Conservation (phyloP, 1,284 basidiomycete species). For the Chalciporus sp. region DNA sequence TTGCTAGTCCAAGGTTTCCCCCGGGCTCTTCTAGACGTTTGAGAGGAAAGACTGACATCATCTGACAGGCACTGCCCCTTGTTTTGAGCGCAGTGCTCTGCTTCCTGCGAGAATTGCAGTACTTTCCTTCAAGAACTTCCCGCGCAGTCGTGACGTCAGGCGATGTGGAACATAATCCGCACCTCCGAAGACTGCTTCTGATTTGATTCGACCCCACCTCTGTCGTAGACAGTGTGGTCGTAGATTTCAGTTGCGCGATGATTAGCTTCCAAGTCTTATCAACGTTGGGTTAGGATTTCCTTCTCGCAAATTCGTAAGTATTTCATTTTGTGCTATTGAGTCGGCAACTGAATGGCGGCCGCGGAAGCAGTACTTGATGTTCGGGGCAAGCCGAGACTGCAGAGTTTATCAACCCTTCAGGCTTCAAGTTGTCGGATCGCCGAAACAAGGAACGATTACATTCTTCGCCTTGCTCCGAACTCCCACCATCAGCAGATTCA, state of each 20-base stretch:
- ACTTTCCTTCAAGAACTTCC: constrained; percentile 21
- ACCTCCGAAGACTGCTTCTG: background rate
- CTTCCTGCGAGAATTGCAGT: constrained; percentile 7
- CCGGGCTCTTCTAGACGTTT: constrained; percentile 15
- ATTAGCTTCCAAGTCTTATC: background rate
- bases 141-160: constrained; percentile 30
- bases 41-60: constrained; percentile 28
- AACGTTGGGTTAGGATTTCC: background rate
- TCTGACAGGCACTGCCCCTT: constrained; percentile 24
- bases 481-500: constrained; percentile 2
- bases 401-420: constrained; percentile 10
- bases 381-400: constrained; percentile 14
- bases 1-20: background rate
- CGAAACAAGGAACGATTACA: constrained; percentile 9
- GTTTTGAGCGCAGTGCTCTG: constrained; percentile 8
- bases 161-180: constrained; percentile 4
- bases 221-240: background rate
- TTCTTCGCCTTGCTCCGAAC: background rate
- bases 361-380: constrained; percentile 21
- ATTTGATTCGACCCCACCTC: constrained; percentile 1
- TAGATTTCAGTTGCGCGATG: background rate
- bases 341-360: background rate
- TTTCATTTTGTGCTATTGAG: too few species aligned
- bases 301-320: background rate
- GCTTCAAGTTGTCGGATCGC: background rate